Base-by-base conservation (phyloP, 192 early-diverging fungal species). In the Dispira parvispora region DNA sequence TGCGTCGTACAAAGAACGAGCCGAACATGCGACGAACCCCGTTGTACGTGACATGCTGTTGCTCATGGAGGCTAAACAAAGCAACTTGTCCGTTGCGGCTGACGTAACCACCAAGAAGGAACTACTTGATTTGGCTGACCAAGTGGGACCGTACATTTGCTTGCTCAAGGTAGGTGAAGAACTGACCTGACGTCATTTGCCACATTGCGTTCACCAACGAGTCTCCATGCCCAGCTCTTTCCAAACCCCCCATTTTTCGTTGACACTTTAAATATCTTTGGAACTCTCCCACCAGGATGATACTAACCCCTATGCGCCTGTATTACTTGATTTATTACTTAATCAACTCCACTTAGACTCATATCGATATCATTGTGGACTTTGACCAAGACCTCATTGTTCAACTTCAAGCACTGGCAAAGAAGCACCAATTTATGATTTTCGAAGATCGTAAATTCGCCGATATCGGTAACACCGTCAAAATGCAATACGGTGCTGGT, bases 361-460 rank as follows among this genome's bases (percentile, higher is more conserved):
- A 99, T 66, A 87, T 94, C 62, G 96, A 99, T 73, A 82, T 96
- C 55, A 75, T 99, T 16, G 73, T 78, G 12, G 94, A 99, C 76
- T 99, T 97, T 86, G 92, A 95, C 70, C 65, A 71, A 42, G 86
- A 92, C 65, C 72, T 95, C 58, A 82, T 89, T 20, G 74, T 68
- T 10, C 75, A 83, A 66, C 83, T 99, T 26, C 71, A 75, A 44
- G 80, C 68, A 0, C 80, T 99, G 61, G 81, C 88, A 16, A 74
- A 79, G 45, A 86, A 89, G 70, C 93, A 97, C 71, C 81, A 89
- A 66, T 99, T 96, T 75, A 64, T 99, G 74, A 96, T 99, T 66
- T 98, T 98, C 70, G 94, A 98, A 69, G 94, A 98, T 75, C 86
- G 95, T 73, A 98, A 98, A 77, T 98, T 98, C 78, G 93, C 93